phyloP scores from a whole-genome alignment of 1,284 basidiomycete species.

The Ustilago esculenta region DNA sequence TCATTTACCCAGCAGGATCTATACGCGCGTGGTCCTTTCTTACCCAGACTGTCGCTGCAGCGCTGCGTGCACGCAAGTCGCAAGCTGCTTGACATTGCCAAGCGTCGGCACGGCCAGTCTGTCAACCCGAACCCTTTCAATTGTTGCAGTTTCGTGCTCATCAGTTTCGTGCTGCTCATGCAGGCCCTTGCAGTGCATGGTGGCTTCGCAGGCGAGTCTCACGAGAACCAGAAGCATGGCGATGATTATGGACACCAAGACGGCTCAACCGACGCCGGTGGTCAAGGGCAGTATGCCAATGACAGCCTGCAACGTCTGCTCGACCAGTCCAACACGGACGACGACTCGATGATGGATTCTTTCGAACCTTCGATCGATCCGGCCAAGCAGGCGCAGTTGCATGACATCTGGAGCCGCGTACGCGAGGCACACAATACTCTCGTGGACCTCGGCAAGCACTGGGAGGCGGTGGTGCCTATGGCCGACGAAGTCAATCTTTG shows the following conservation, averaged over 20 bases:
- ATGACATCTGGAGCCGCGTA: constrained; percentile 56
- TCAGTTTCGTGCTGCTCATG: constrained; percentile 61
- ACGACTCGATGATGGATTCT: constrained; percentile 22
- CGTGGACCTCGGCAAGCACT: constrained; percentile 50
- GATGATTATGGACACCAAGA: constrained; percentile 4
- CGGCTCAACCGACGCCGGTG: constrained; percentile 9
- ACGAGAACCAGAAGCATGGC: constrained; percentile 11
- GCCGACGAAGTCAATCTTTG: constrained; percentile 59
- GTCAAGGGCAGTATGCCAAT: constrained; percentile 32
- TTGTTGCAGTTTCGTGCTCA: constrained; percentile 61
- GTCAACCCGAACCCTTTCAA: constrained; percentile 62
- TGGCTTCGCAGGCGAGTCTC: constrained; percentile 28
- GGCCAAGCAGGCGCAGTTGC: constrained; percentile 42
- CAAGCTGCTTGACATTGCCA: constrained; percentile 57
- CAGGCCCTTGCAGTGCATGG: constrained; percentile 56
- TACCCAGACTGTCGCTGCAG: constrained; percentile 51
- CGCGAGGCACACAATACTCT: constrained; percentile 55
- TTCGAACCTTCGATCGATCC: constrained; percentile 34
- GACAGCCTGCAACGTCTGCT: constrained; percentile 37
- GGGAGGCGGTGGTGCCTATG: constrained; percentile 59
- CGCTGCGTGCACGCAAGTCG: constrained; percentile 60
- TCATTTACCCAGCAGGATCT: constrained; percentile 47
- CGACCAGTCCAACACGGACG: constrained; percentile 27
- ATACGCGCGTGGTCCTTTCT: constrained; percentile 57
- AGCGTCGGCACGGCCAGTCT: constrained; percentile 38